Base-by-base conservation (phyloP, 257 asterid species). In the Solanum habrochaites region DNA sequence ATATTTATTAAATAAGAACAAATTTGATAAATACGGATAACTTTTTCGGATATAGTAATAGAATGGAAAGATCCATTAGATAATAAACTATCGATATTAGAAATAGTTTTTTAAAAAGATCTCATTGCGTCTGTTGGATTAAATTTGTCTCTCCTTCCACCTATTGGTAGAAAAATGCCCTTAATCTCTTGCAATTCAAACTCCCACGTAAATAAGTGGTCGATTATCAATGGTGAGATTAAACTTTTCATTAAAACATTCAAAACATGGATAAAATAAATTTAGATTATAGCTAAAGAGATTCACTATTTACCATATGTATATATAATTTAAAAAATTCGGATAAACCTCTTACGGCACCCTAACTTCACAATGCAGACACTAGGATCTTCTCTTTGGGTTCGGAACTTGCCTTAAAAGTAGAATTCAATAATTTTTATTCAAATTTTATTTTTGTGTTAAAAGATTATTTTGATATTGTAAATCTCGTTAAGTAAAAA, bases 371-470 rank as follows among this genome's bases (percentile, higher is more conserved):
- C 16, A 31, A 62, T n/a, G 70, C 70, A n/a, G 7, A 23, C 29
- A 23, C 27, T 31, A 15, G 0, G 11, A 69, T 69, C 75, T 7
- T 3, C 40, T n/a, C 16, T 27, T n/a, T 14, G 7, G n/a, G 12
- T 15, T 0, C 0, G 0, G 11, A 31, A 4, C 6, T 0, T 31
- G 6, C 14, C 0, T 64, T 67, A 12, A 31, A 31, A 4, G 25
- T 9, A 16, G 13, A 70, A 70, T 70, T 35, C 27, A 72, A 72
- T 35, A 72, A 18, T 20, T 72, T 72, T 35, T 15, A 5, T 18
- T 72, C 2, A 35, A 72, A 20, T 1, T 37, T 35, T 35, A 35
- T 35, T 9, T 72, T 20, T 35, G 7, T 18, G 10, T 72, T 72
- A 35, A 16, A 70, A 70, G 25, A 16, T 16, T 70, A 4, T 16